Evolutionary conservation across 805 yeast species (phyloP).

Genomic region (Starmerella stellata): DNA sequence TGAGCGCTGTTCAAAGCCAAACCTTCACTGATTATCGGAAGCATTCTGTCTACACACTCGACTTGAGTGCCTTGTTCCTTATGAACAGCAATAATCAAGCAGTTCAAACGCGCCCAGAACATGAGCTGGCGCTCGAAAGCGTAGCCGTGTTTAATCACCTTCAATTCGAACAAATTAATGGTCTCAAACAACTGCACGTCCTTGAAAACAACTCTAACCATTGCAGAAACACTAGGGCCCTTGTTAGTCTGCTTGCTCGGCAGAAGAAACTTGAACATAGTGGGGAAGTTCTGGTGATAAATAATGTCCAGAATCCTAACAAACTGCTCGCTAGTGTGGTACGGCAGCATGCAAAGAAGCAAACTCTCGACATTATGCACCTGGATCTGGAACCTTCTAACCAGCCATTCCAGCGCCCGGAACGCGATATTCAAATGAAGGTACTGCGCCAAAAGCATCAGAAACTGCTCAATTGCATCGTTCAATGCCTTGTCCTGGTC

Average conservation of each 20-base stretch:
- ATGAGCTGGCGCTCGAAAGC: conserved; percentile 55
- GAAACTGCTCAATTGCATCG: conserved; percentile 53
- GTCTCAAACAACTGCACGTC: conserved; percentile 52
- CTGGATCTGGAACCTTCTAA: conserved; percentile 74
- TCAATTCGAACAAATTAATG: conserved; percentile 38
- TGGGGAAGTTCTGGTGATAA: conserved; percentile 44
- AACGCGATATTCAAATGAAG: conserved; percentile 59
- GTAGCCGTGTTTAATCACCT: conserved; percentile 34
- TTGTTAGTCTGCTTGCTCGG: conserved; percentile 47
- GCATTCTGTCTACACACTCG: conserved; percentile 22
- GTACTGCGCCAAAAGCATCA: conserved; percentile 57
- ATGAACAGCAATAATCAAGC: conserved; percentile 49
- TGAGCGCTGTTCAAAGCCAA: conserved; percentile 40
- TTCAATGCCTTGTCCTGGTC: conserved; percentile 64
- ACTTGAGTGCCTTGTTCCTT: conserved; percentile 25
- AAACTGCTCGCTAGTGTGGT: conserved; percentile 56
- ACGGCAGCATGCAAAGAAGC: conserved; percentile 60
- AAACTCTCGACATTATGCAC: conserved; percentile 59
- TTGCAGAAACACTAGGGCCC: conserved; percentile 47
- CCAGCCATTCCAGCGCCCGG: conserved; percentile 83
- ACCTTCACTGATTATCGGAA: conserved; percentile 23
- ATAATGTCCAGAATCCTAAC: conserved; percentile 56
- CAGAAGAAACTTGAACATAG: conserved; percentile 51
- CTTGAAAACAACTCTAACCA: conserved; percentile 49
- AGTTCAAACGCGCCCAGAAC: conserved; percentile 57